Conservation (phyloP, 768 basidiomycete genomes). For the Suillus bovinus region DNA sequence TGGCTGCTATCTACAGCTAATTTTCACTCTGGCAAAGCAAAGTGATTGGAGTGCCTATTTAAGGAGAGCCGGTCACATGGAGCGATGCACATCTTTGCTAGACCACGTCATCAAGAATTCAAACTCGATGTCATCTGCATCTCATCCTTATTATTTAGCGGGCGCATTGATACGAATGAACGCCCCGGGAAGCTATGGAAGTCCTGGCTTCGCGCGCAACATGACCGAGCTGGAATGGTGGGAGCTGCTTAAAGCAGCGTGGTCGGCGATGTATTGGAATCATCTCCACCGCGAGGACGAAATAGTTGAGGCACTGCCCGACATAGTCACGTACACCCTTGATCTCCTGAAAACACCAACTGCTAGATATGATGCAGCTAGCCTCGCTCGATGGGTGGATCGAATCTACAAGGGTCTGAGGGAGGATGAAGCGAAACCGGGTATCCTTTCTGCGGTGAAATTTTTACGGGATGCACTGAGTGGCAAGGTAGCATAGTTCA, state of each 20-base stretch:
- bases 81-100: no score
- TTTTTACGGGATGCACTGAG: neutral
- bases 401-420: neutral
- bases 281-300: neutral
- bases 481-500: neutral
- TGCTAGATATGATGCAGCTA: neutral
- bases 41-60: no score
- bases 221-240: neutral
- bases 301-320: neutral
- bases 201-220: neutral
- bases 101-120: no score
- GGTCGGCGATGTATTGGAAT: conserved; percentile 1
- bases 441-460: no score
- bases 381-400: neutral
- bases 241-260: neutral
- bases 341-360: neutral
- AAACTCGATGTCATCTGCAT: no score
- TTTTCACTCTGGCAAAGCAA: no score
- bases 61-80: no score
- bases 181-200: neutral
- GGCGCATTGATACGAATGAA: neutral
- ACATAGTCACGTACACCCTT: neutral
- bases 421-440: neutral
- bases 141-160: neutral
- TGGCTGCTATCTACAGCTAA: no score